Base-by-base conservation (phyloP, 345 rosid genomes). In the Euphorbia peplus region DNA sequence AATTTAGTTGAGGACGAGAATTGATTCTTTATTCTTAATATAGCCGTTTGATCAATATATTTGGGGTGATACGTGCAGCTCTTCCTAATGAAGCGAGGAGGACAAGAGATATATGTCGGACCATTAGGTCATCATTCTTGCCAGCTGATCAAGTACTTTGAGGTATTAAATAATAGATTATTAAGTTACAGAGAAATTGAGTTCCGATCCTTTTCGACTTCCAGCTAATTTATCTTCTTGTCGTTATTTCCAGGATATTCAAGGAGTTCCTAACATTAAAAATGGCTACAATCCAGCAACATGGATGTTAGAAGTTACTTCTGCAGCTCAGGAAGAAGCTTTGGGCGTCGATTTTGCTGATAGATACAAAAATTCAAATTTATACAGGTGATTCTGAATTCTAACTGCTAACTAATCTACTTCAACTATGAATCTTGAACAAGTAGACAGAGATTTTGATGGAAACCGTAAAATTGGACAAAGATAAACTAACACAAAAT, bases 71-170 rank as follows among this genome's bases (percentile, higher is more conserved):
- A 52, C 44, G 22, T 70, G 69, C 83, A 90, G 97, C 66, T 91
- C 39, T 80, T 88, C 77, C 77, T 91, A 55, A 54, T 91, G 71
- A 85, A 83, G 74, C 72, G 88, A 46, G 97, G 97, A 77, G 97
- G 95, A 52, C 81, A 79, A 67, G 97, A 86, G 68, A 88, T 90
- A 64, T 90, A 88, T 28, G 89, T 83, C 0, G 95, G 97, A 18
- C 97, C 91, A 69, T 72, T 88, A 41, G 97, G 97, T 22, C 85
- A 60, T 32, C 82, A 85, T 56, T 91, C 97, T 60, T 68, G 71
- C 50, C 83, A 87, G 64, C 73, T 88, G 25, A 83, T 85, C 56
- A 84, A 81, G 69, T 88, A 87, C 28, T 88, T 91, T 55, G 84
- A 88, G 90, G 97, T 87, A 72, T 50, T 62, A 60, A 48, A 65